These are phyloP conservation scores for Gelatoporia subvermispora DNA, from an alignment of 768 basidiomycete genomes.

Conservation along the genomic window DNA sequence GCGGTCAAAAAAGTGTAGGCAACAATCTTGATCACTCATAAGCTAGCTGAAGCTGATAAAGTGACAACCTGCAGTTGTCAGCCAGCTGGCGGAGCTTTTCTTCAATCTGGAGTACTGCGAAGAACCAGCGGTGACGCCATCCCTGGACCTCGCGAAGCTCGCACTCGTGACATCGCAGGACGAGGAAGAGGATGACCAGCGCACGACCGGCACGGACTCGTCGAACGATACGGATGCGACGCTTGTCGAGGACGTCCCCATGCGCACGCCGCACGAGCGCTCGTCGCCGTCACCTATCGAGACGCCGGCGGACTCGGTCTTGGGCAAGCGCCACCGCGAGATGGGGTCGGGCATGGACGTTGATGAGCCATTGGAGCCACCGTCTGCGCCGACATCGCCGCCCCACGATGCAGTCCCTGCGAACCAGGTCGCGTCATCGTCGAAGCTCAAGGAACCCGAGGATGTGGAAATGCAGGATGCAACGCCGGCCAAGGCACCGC, in stretches of 20 bases:
- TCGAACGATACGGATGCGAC: slow-evolving; percentile 89
- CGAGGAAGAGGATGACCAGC: slow-evolving; percentile 77
- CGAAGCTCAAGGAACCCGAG: slow-evolving; percentile 14
- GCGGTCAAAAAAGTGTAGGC: slow-evolving; percentile 79
- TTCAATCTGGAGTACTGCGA: slow-evolving; percentile 66
- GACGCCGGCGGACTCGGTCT: slow-evolving; percentile 35
- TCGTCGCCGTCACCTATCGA: slow-evolving; percentile 20
- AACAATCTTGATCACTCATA: background rate
- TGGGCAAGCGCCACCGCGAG: slow-evolving; percentile 61
- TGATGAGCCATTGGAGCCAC: slow-evolving; percentile 27
- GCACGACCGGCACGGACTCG: slow-evolving; percentile 68
- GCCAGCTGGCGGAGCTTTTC: slow-evolving; percentile 76
- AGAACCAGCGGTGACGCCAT: slow-evolving; percentile 70
- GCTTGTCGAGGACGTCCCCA: slow-evolving; percentile 66
- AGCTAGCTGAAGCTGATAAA: slow-evolving; percentile 8
- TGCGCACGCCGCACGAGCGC: slow-evolving; percentile 30
- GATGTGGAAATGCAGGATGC: slow-evolving; percentile 29
- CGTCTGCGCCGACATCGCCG: too few species aligned
- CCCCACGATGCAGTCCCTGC: slow-evolving; percentile 3
- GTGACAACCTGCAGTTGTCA: slow-evolving; percentile 66
- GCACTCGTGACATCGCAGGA: slow-evolving; percentile 88
- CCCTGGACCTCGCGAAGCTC: slow-evolving; percentile 83
- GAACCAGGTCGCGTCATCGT: slow-evolving; percentile 14
- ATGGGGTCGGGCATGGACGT: slow-evolving; percentile 39
- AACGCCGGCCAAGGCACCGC: slow-evolving; percentile 40